Conservation (phyloP, 1,139 yeast genomes). For the Diutina sp. region DNA sequence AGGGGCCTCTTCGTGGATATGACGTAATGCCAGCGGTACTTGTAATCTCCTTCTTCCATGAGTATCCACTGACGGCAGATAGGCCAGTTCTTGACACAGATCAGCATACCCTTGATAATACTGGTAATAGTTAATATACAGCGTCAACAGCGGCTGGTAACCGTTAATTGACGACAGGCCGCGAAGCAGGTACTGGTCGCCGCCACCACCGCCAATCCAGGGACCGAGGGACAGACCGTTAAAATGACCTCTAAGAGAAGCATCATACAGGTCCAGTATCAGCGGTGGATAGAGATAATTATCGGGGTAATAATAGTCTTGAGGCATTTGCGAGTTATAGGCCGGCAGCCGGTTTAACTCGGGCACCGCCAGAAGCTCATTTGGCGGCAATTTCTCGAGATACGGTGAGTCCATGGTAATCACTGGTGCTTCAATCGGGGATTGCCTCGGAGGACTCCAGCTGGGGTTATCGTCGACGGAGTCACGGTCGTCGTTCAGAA, state of each 20-base stretch:
- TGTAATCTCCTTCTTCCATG: not conserved
- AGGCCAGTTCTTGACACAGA: not conserved
- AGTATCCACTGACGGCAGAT: not conserved
- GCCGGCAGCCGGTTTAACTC: not conserved
- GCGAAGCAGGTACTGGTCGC: not conserved
- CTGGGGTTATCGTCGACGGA: not conserved
- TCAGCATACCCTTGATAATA: not conserved
- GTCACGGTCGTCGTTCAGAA: not conserved
- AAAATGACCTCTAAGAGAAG: not conserved
- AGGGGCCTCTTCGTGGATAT: not conserved
- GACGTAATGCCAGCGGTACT: not conserved
- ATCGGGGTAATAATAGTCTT: not conserved
- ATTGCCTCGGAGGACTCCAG: not conserved
- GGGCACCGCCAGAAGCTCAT: not conserved
- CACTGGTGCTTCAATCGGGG: not conserved
- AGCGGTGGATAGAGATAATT: not conserved
- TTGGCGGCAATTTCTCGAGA: not conserved
- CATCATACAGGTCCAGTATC: conserved; percentile 1
- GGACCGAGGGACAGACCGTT: not conserved
- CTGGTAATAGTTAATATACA: conserved; percentile 1
- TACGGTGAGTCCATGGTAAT: not conserved
- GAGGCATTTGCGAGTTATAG: not conserved
- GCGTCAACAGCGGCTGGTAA: not conserved
- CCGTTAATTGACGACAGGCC: not conserved
- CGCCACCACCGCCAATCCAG: not conserved